Base-by-base conservation (phyloP, 306 rosid genomes). In the Nissolia schottii region DNA sequence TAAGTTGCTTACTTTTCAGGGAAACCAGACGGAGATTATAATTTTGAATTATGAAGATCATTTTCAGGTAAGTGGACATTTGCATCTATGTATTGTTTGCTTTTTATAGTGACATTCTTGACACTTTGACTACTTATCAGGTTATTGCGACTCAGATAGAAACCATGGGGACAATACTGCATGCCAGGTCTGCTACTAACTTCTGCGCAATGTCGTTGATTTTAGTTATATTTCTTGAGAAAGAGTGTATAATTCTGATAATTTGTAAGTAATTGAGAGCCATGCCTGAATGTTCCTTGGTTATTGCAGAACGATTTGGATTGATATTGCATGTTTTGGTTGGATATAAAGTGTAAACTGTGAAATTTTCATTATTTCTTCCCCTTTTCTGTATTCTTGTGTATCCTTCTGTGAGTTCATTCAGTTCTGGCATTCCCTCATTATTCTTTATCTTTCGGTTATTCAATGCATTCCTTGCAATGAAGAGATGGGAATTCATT, bases 61-160 rank as follows among this genome's bases (percentile, higher is more conserved):
- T 83, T 71, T 84, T 78, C 81, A 90, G 57, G 98, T 90, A 71
- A 87, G 93, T 64, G 49, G 13, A 15, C 19, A n/a, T 70, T 3
- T 48, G 18, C 38, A 24, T 64, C 27, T 65, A 34, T 64, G 45
- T 34, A 34, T 2, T 34, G 3, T 34, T 34, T 0, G 9, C 38
- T 50, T 66, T 51, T 74, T 29, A 34, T 70, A 37, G 64, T 51
- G 41, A 28, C 19, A n/a, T 65, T 57, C 34, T 73, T 50, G 40
- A 57, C 1, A 11, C 49, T 73, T 77, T 51, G 35, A 60, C 54
- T 48, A 4, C 23, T 31, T 84, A 13, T 72, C 79, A 93, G 96
- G 90, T 91, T 48, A 68, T 91, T 75, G 98, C 89, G 38, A 89
- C 94, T 73, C 98, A 93, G 83, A 83, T 93, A 62, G 96, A 92